Percentiles rank a stretch among this genome's conserved stretches.
phyloP scores from a whole-genome alignment of 352 stramenopile genomes.

The Pythium plurisporium region DNA sequence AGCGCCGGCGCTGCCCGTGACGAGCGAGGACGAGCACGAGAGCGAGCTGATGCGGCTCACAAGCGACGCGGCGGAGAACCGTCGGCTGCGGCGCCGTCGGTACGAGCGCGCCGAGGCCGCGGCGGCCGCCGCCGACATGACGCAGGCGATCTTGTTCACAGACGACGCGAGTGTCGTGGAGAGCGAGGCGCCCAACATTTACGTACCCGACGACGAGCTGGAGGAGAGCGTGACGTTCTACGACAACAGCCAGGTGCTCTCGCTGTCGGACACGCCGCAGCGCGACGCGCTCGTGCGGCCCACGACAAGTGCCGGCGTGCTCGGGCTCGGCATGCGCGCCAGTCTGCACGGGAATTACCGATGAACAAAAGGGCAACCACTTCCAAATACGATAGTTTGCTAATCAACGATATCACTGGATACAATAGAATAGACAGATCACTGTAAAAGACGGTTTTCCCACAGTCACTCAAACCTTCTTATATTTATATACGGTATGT shows the following conservation, averaged over 20 bases:
- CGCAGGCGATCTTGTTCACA: conserved; percentile 71
- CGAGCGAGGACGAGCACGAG: conserved; percentile 24
- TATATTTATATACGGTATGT: conserved; percentile 8
- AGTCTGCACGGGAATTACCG: too few relatives aligned
- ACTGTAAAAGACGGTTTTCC: too few relatives aligned
- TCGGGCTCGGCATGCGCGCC: not conserved
- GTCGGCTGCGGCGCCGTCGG: conserved; percentile 33
- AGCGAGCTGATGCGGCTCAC: conserved; percentile 19
- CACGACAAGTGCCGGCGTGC: conserved; percentile 44
- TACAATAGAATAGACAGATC: not conserved
- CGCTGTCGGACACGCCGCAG: conserved; percentile 47
- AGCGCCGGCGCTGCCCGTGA: conserved; percentile 30
- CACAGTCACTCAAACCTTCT: too few relatives aligned
- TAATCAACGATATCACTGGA: not conserved
- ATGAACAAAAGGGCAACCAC: too few relatives aligned
- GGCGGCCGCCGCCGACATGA: conserved; percentile 47
- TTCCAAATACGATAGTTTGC: not conserved
- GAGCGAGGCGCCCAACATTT: conserved; percentile 45
- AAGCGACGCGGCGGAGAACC: conserved; percentile 30
- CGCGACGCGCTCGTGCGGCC: conserved; percentile 36
- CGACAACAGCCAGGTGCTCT: conserved; percentile 67
- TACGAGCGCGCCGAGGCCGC: conserved; percentile 42
- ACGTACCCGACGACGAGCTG: conserved; percentile 52
- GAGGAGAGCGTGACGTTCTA: conserved; percentile 69
- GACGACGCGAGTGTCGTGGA: conserved; percentile 59